A percentile compares a stretch with the other conserved stretches of the same genome.
Evolutionary conservation across 768 basidiomycete genomes (phyloP).

Genomic region (Porphyrellus cyaneotinctus): DNA sequence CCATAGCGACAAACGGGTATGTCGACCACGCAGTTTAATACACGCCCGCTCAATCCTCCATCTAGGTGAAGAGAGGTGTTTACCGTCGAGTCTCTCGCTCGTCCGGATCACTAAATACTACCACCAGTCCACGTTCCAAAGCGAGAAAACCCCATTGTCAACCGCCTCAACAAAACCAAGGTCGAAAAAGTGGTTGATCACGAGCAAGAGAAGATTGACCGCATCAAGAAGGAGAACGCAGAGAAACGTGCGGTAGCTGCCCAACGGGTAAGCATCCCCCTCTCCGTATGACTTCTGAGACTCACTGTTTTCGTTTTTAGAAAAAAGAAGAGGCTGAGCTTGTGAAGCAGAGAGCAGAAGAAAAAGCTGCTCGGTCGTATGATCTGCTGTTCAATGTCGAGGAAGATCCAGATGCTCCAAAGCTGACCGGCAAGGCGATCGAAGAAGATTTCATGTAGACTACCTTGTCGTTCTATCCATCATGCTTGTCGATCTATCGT

Average conservation of each 20-base stretch:
- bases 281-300: background rate
- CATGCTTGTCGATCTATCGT: background rate
- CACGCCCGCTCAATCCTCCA: background rate
- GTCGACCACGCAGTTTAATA: slow-evolving; percentile 4
- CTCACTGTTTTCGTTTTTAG: slow-evolving; percentile 34
- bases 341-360: slow-evolving; percentile 71
- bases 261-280: slow-evolving; percentile 51
- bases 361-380: slow-evolving; percentile 86
- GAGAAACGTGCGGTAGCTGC: slow-evolving; percentile 56
- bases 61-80: slow-evolving; percentile 75
- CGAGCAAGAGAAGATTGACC: slow-evolving; percentile 80
- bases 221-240: slow-evolving; percentile 73
- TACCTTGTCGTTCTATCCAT: background rate
- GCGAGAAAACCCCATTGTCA: slow-evolving; percentile 86
- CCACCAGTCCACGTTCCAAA: slow-evolving; percentile 65
- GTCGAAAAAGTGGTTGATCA: slow-evolving; percentile 81
- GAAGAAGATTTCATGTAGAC: slow-evolving; percentile 88
- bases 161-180: slow-evolving; percentile 93
- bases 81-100: background rate
- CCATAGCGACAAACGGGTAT: slow-evolving; percentile 81
- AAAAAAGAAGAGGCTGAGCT: slow-evolving; percentile 77
- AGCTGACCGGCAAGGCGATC: slow-evolving; percentile 66
- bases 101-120: background rate
- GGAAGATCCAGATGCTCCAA: slow-evolving; percentile 47
- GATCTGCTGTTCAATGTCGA: slow-evolving; percentile 71